A percentile compares a stretch with the other conserved stretches of the same genome.
These are phyloP conservation scores for Arthroderma sp. DNA, from an alignment of 2,329 filamentous ascomycete genomes.

Conservation along the genomic window DNA sequence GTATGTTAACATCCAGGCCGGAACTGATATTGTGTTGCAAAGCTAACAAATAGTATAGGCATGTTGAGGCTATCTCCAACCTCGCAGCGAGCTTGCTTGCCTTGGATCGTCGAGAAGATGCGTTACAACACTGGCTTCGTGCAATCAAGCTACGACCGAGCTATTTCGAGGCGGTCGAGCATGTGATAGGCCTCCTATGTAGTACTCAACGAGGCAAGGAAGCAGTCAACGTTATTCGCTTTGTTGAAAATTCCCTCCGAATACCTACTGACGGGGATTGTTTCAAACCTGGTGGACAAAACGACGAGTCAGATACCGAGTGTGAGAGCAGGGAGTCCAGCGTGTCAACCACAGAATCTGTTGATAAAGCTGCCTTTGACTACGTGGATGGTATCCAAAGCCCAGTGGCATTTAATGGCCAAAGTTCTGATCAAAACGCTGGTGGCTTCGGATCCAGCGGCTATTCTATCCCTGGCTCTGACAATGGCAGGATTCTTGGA, in stretches of 20 bases:
- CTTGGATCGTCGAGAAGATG: conserved; percentile 67
- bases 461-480: conserved; percentile 68
- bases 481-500: conserved; percentile 88
- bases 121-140: conserved; percentile 70
- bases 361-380: conserved; percentile 46
- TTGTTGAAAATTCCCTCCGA: conserved; percentile 62
- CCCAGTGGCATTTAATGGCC: conserved; percentile 15
- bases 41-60: conserved; percentile 36
- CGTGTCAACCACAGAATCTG: conserved; percentile 37
- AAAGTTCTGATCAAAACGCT: conserved; percentile 20
- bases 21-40: not conserved
- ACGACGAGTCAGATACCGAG: conserved; percentile 48
- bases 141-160: conserved; percentile 73
- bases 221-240: conserved; percentile 75
- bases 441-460: conserved; percentile 62
- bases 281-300: conserved; percentile 38
- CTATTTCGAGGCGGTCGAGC: conserved; percentile 90
- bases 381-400: conserved; percentile 35
- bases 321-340: conserved; percentile 40
- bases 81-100: conserved; percentile 80
- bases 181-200: conserved; percentile 79
- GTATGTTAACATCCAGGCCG: conserved; percentile 23
- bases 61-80: conserved; percentile 90
- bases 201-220: conserved; percentile 67
- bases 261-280: conserved; percentile 35